Conservation (phyloP, 2,329 filamentous ascomycete species). For the Diaporthe sp. region DNA sequence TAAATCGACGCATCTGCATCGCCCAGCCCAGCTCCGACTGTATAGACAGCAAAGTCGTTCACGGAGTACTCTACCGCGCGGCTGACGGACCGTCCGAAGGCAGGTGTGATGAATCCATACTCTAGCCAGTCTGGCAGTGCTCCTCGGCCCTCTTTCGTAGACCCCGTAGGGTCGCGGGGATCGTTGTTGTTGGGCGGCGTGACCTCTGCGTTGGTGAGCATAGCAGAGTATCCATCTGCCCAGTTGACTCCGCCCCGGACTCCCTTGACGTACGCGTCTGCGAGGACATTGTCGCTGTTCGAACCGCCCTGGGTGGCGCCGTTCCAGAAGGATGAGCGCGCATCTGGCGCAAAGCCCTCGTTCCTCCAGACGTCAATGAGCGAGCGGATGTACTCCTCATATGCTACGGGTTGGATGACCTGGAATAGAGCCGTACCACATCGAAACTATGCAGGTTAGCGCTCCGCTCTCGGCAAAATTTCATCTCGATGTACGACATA, state of each 20-base stretch:
- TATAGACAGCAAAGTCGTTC: slow-evolving; percentile 77
- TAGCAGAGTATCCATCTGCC: slow-evolving; percentile 71
- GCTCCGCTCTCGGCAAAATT: not conserved
- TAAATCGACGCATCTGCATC: slow-evolving; percentile 69
- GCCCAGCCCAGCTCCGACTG: slow-evolving; percentile 72
- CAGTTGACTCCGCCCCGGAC: slow-evolving; percentile 74
- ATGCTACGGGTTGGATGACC: slow-evolving; percentile 71
- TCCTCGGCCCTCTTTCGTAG: slow-evolving; percentile 76
- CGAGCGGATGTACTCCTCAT: slow-evolving; percentile 75
- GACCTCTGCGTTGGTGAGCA: slow-evolving; percentile 76
- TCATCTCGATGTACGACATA: slow-evolving; percentile 36
- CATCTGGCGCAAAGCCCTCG: slow-evolving; percentile 75
- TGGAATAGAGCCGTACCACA: slow-evolving; percentile 76
- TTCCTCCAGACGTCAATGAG: slow-evolving; percentile 77
- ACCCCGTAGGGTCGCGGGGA: slow-evolving; percentile 67
- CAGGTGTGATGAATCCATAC: slow-evolving; percentile 74
- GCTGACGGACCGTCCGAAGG: slow-evolving; percentile 71
- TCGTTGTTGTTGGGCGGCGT: slow-evolving; percentile 71
- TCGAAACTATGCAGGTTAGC: slow-evolving; percentile 62
- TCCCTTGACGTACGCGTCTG: slow-evolving; percentile 79
- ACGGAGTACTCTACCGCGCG: slow-evolving; percentile 76
- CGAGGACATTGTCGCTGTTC: slow-evolving; percentile 79
- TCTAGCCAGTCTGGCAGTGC: slow-evolving; percentile 77
- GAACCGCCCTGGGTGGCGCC: slow-evolving; percentile 78
- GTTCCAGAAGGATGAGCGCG: slow-evolving; percentile 76